A percentile compares a stretch with the other conserved stretches of the same genome.
phyloP scores from a whole-genome alignment of 2,329 filamentous ascomycete species.

The Cryphonectria japonica region DNA sequence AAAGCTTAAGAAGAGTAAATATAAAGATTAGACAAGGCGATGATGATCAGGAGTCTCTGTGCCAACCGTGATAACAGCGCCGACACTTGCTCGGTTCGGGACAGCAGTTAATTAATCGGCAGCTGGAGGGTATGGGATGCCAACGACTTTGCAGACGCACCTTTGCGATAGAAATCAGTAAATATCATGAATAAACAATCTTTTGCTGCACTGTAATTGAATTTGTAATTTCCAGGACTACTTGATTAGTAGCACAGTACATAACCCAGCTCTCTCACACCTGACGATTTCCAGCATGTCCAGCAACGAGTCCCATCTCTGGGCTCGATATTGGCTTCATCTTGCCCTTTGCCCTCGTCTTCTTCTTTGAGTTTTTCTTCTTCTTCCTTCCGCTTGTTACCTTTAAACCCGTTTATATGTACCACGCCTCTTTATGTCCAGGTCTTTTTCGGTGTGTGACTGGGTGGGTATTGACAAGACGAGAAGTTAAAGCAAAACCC shows the following conservation, averaged over 20 bases:
- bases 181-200: neutral
- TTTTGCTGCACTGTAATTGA: neutral
- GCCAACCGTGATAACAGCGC: no score
- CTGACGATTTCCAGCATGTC: neutral
- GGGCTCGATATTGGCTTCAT: neutral
- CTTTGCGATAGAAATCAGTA: neutral
- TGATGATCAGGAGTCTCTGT: no score
- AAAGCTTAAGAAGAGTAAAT: no score
- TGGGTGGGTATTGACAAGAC: slow-evolving; percentile 6
- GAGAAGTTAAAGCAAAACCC: neutral
- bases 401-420: neutral
- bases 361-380: neutral
- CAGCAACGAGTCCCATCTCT: neutral
- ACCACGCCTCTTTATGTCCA: neutral
- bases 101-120: no score
- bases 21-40: neutral
- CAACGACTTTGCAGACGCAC: no score
- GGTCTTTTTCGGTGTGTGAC: neutral
- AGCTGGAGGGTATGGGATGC: no score
- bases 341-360: neutral
- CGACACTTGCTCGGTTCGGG: neutral
- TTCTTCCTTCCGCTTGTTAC: neutral
- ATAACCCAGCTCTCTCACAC: neutral
- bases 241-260: slow-evolving; percentile 2
- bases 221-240: neutral